Evolutionary conservation across 768 basidiomycete genomes (phyloP), one percentile per base, ranked within the genome.

Genomic region (Hygrophorus pudorinus): DNA sequence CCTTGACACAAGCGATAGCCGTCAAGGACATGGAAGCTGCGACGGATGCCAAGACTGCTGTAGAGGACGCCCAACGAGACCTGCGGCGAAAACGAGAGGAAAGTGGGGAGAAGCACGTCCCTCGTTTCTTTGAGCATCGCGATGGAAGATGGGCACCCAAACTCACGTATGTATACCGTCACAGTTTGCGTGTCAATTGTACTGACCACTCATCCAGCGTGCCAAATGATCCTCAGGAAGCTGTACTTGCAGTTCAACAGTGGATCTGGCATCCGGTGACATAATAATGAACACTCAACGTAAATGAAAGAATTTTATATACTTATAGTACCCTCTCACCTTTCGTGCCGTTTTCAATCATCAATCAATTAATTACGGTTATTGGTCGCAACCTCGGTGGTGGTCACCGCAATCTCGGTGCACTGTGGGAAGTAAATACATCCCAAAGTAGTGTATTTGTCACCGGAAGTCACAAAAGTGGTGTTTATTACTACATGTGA

Each of bases 11-110:
- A 13, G 96, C 94, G 14, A 97, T 99, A 62, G 59, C 72, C 24
- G 70, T 69, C 27, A 88, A 84, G 56, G 91, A 99, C 60, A 94
- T 98, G 90, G 89, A 93, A 53, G 81, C 78, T 9, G 96, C 96
- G 17, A 96, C 92, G 3, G 76, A 75, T 20, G 88, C 90, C 38
- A 99, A 99, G 71, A 76, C 78, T 2, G 72, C 73, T 10, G 87
- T 99, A 1, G 96, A 99, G 65, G 91, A 94, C 51, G 79, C 79
- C 18, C 93, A 98, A 64, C 73, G 96, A 38, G 91, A 96, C 53
- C 62, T 74, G 44, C 78, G 88, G 31, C 77, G 72, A 56, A 65
- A 66, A 58, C 70, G 85, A 48, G 92, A 93, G 47, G 85, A 85
- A 55, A 74, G 60, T 14, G 87, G 86, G 4, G 69, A 76, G 51